Evolutionary conservation across 495 filamentous ascomycete genomes (phyloP).

Genomic region (Aspergillus wentii): DNA sequence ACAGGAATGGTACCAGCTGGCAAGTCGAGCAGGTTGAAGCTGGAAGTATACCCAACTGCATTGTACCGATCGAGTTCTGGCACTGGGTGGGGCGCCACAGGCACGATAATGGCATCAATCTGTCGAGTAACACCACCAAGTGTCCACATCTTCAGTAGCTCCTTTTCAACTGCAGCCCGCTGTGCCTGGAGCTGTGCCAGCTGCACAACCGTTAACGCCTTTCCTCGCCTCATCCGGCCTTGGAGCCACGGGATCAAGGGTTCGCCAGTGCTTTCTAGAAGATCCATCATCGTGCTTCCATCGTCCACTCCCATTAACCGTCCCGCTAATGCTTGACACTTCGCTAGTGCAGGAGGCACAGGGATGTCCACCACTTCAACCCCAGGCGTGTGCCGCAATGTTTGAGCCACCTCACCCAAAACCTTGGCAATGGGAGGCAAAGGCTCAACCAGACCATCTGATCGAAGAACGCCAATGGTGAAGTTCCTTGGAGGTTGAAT

Average conservation of each 20-base stretch:
- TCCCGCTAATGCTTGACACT: slow-evolving; percentile 52
- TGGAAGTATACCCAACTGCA: slow-evolving; percentile 55
- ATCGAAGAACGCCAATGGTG: slow-evolving; percentile 50
- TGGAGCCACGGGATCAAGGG: slow-evolving; percentile 55
- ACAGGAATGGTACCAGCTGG: slow-evolving; percentile 56
- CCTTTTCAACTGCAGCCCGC: slow-evolving; percentile 43
- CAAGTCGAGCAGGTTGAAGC: slow-evolving; percentile 58
- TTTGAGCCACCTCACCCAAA: slow-evolving; percentile 45
- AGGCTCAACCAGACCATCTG: slow-evolving; percentile 53
- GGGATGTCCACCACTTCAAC: slow-evolving; percentile 53
- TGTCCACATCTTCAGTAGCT: slow-evolving; percentile 54
- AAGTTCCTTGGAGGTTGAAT: slow-evolving; percentile 22
- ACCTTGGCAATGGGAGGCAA: slow-evolving; percentile 52
- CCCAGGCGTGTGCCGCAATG: slow-evolving; percentile 34
- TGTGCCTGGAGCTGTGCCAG: slow-evolving; percentile 47
- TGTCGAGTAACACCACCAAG: slow-evolving; percentile 17
- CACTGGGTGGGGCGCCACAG: slow-evolving; percentile 57
- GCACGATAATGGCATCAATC: slow-evolving; percentile 53
- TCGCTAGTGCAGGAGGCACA: slow-evolving; percentile 37
- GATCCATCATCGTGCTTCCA: slow-evolving; percentile 44
- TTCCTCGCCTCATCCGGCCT: slow-evolving; percentile 39
- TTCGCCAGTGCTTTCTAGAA: slow-evolving; percentile 49
- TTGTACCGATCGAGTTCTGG: slow-evolving; percentile 61
- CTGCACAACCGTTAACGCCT: slow-evolving; percentile 33
- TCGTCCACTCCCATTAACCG: slow-evolving; percentile 55